Evolutionary conservation across 2,329 filamentous ascomycete species (phyloP), one percentile per base, ranked within the genome.

Genomic region (Paracorniculantispora psalliotae): DNA sequence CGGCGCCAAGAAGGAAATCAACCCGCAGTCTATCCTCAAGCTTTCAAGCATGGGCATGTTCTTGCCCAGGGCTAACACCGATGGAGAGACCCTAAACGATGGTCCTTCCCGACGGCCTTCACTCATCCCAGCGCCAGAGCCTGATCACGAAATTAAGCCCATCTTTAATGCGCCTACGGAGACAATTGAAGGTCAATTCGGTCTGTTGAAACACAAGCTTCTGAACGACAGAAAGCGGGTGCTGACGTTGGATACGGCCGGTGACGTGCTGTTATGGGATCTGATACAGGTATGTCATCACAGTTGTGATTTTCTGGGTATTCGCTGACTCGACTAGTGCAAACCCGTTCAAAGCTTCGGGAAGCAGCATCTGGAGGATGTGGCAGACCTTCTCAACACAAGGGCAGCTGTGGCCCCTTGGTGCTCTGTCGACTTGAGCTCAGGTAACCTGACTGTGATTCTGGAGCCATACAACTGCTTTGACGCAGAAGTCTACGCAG

Each of bases 381-480:
- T 99, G 9, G 88, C 92, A 61, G 86, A 87, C 0, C 83, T 92
- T 67, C 84, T 97, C 58, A 96, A 97, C 69, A 96, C 91, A 0
- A 81, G 84, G 15, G 92, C 96, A 70, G 92, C 88, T 33, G 91
- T 97, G 41, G 89, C 93, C 4, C 93, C 96, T 57, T 99, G 94
- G 94, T 99, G 94, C 70, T 91, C 91, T 1, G 89, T 97, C 56
- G 92, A 99, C 68, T 92, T 93, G 21, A 88, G 93, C 66, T 97
- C 93, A 4, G 94, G 94, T 37, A 91, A 90, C 62, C 78, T 99
- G 58, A 93, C 92, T 2, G 93, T 97, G 3, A 88, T 96, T 19
- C 74, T 99, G 19, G 94, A 99, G 69, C 91, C 92, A 43, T 96
- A 94, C 68, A 96, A 96, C 66, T 97, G 92, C 71, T 99, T 99